Evolutionary conservation across 2,329 filamentous ascomycete species (phyloP), one percentile per base, ranked within the genome.

Genomic region (Aaosphaeria pasadenensis): DNA sequence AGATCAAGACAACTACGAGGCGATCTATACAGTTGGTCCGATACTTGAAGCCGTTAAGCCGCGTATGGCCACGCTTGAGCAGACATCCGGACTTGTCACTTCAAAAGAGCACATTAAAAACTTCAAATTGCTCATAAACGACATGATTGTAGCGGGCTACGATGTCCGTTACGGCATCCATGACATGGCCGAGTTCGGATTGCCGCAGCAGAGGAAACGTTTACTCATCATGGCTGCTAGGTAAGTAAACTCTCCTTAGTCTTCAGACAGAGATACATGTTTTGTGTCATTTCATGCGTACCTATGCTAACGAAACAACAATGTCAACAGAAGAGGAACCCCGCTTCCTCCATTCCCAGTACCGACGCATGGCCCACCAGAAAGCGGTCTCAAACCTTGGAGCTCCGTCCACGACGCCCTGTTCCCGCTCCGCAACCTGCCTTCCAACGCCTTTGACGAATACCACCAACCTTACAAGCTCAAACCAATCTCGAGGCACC

Each of bases 341-440:
- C 64, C 67, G 0, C 32, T 70, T 0, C 64, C 67, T 0, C 59
- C 59, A 1, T 67, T 70, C 29, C 67, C 67, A 0, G 54, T 54
- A 7, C 52, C 57, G 0, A 60, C 51, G 0, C 55, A 66, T 40
- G 66, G 66, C 24, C 48, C 53, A 1, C 2, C 17, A 1, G 53
- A 52, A 1, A 58, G 45, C 13, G 60, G 66, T 0, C 39, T 70
- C 0, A 58, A 60, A 24, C 54, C 42, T 1, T 60, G 45, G 7
- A 44, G 53, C 0, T 53, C 48, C 1, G 61, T 70, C 3, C 48
- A 35, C 0, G 55, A 67, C 24, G 60, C 62, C 1, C 47, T 70
- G 2, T 28, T 38, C 5, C 49, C 51, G 0, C 17, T 67, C 1
- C 31, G 51, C 0, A 38, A 40, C 6, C 5, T 6, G 0, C 28